phyloP scores from a whole-genome alignment of 345 rosid species.

The Eucalyptus pauciflora region DNA sequence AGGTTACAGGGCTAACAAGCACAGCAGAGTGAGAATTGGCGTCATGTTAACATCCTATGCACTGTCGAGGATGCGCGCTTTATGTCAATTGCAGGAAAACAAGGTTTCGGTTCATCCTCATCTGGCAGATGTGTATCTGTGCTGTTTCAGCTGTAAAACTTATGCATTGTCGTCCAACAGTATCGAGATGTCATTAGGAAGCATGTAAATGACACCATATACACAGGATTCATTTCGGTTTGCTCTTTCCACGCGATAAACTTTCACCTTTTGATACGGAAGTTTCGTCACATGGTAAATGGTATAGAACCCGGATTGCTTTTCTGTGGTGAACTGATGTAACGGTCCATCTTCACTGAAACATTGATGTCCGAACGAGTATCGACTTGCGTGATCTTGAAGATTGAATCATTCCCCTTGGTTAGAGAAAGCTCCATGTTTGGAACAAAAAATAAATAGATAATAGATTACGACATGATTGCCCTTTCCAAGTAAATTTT shows the following conservation, averaged over 20 bases:
- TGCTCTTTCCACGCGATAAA: background rate
- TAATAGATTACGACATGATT: fast-evolving
- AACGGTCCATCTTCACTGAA: background rate
- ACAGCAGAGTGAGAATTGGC: background rate
- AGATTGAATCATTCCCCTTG: background rate
- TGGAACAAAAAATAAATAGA: background rate
- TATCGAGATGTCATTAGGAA: background rate
- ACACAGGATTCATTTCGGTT: background rate
- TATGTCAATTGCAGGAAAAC: background rate
- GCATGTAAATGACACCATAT: background rate
- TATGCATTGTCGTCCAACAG: background rate
- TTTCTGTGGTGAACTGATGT: background rate
- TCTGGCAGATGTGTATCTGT: background rate
- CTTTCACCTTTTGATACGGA: background rate
- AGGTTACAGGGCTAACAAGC: background rate
- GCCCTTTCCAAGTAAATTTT: background rate
- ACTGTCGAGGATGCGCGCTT: background rate
- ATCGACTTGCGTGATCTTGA: background rate
- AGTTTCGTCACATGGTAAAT: background rate
- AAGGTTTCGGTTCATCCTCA: background rate
- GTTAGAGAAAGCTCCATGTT: background rate
- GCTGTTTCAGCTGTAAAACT: background rate
- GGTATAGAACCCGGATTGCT: background rate
- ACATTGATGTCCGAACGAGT: background rate
- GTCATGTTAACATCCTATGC: background rate